These are phyloP conservation scores for Penicillium sp. DNA, from an alignment of 2,329 filamentous ascomycete species.

Conservation along the genomic window DNA sequence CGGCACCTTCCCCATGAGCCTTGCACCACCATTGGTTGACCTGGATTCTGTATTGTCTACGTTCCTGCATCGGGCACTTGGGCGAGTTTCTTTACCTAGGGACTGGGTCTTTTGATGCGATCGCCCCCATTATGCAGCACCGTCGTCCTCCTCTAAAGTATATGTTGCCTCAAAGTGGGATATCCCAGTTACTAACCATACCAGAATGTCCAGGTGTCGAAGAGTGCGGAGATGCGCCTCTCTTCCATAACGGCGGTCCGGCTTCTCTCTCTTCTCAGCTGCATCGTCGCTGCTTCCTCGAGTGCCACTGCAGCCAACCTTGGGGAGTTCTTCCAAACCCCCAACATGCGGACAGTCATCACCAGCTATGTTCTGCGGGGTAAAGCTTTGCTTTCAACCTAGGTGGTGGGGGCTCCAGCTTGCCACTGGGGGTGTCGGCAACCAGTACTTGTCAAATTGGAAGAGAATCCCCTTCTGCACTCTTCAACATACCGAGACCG, in stretches of 20 bases:
- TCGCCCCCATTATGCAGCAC: too few relatives aligned
- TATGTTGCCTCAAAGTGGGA: too few relatives aligned
- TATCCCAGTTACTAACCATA: not conserved
- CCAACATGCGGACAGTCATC: conserved; percentile 57
- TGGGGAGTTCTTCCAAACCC: conserved; percentile 53
- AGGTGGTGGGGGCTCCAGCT: conserved; percentile 62
- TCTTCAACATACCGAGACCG: conserved; percentile 57
- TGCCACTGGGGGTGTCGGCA: conserved; percentile 57
- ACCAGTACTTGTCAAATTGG: conserved; percentile 45
- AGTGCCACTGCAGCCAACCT: conserved; percentile 62
- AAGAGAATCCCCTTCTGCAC: conserved; percentile 51
- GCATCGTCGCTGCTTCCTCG: conserved; percentile 62
- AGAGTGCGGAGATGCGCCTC: conserved; percentile 38
- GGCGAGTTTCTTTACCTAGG: conserved; percentile 55
- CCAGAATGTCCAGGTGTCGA: conserved; percentile 26
- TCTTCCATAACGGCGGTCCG: conserved; percentile 63
- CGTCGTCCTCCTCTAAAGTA: too few relatives aligned
- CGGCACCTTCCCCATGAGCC: conserved; percentile 64
- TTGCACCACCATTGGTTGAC: conserved; percentile 67
- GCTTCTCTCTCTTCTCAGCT: conserved; percentile 64
- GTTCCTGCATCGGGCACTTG: conserved; percentile 58
- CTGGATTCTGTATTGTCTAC: conserved; percentile 58
- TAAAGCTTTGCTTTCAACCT: conserved; percentile 57
- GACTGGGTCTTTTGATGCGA: conserved; percentile 55
- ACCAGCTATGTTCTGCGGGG: conserved; percentile 67